Evolutionary conservation across 2,329 filamentous ascomycete genomes (phyloP).

Genomic region (Xylariomycetidae sp.): DNA sequence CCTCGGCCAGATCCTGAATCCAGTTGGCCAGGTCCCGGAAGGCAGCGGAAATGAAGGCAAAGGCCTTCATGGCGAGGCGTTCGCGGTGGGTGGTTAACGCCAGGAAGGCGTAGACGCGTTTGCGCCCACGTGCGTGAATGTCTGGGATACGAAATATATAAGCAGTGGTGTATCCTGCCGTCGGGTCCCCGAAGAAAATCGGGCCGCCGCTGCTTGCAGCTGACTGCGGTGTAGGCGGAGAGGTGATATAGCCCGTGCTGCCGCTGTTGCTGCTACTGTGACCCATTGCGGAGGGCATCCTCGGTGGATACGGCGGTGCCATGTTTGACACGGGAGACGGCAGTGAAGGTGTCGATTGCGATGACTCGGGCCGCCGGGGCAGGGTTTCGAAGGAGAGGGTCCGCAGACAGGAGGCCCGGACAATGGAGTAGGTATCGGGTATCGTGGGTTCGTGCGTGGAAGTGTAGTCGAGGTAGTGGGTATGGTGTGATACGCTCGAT

Average conservation of each 20-base stretch:
- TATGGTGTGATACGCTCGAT: slow-evolving; percentile 45
- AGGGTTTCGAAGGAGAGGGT: slow-evolving; percentile 62
- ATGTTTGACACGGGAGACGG: slow-evolving; percentile 26
- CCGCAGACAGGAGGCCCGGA: slow-evolving; percentile 60
- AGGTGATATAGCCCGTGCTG: slow-evolving; percentile 45
- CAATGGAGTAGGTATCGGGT: slow-evolving; percentile 58
- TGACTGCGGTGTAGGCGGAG: slow-evolving; percentile 39
- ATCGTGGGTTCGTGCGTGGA: slow-evolving; percentile 60
- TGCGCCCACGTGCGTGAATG: slow-evolving; percentile 60
- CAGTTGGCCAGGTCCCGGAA: slow-evolving; percentile 60
- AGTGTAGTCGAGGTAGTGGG: slow-evolving; percentile 62
- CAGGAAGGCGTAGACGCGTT: slow-evolving; percentile 63
- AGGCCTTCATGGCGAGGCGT: slow-evolving; percentile 59
- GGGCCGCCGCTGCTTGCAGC: slow-evolving; percentile 56
- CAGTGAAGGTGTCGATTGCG: slow-evolving; percentile 26
- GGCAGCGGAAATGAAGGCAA: slow-evolving; percentile 53
- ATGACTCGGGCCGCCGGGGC: slow-evolving; percentile 44
- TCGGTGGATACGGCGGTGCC: slow-evolving; percentile 34
- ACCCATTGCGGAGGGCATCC: too few relatives aligned
- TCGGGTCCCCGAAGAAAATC: slow-evolving; percentile 62
- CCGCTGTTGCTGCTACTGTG: too few relatives aligned
- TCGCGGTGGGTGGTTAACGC: slow-evolving; percentile 61
- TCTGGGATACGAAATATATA: slow-evolving; percentile 67
- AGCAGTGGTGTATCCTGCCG: slow-evolving; percentile 61
- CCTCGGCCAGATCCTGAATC: slow-evolving; percentile 60